Conservation (phyloP, 495 filamentous ascomycete genomes). For the Durotheca rogersii region DNA sequence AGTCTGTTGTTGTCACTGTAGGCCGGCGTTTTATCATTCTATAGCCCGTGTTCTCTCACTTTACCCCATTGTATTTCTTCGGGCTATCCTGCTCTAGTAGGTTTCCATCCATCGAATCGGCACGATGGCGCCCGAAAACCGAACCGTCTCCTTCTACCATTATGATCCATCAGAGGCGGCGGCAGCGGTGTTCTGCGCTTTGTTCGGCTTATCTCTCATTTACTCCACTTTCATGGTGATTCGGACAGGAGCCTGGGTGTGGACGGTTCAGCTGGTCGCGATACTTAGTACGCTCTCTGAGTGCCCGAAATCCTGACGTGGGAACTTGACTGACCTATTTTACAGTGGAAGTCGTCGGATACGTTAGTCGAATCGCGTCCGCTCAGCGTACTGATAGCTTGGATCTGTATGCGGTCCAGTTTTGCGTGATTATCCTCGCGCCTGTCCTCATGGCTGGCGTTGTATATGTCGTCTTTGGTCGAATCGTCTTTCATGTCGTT, state of each 20-base stretch:
- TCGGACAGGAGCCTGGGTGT: conserved; percentile 46
- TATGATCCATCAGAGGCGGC: conserved; percentile 36
- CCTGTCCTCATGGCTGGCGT: conserved; percentile 43
- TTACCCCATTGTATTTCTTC: background rate
- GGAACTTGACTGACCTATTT: conserved; percentile 3
- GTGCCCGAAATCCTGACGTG: background rate
- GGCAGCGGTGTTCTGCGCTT: conserved; percentile 31
- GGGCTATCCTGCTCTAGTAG: too few relatives aligned
- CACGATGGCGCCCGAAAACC: conserved; percentile 8
- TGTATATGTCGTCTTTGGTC: conserved; percentile 42
- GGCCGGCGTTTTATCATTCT: too few relatives aligned
- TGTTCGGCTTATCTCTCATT: conserved; percentile 37
- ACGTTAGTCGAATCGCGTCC: conserved; percentile 43
- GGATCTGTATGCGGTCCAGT: conserved; percentile 38
- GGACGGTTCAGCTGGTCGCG: conserved; percentile 48
- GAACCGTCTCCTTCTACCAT: conserved; percentile 26
- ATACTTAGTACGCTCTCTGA: conserved; percentile 41
- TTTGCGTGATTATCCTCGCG: conserved; percentile 38
- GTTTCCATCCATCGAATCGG: background rate
- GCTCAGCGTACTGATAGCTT: conserved; percentile 35
- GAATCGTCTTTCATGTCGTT: conserved; percentile 47
- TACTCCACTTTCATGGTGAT: conserved; percentile 44
- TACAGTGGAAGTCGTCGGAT: conserved; percentile 51
- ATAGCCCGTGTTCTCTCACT: too few relatives aligned
- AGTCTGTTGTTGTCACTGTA: too few relatives aligned